Conservation (phyloP, 148 eudicot species). For the Cornus kousa region DNA sequence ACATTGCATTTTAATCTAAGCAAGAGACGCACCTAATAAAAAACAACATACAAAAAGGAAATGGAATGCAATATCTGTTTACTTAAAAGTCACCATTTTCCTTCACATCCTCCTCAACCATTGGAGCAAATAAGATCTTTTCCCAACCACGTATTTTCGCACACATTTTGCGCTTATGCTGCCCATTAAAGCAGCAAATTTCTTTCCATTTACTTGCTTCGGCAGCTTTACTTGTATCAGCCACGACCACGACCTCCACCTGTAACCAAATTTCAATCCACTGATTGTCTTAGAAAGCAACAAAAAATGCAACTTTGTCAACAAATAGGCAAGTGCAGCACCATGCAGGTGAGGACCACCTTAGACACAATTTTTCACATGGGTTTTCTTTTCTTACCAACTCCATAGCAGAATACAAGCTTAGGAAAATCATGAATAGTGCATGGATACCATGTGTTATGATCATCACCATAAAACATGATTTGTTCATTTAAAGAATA, state of each 20-base stretch:
- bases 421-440: no score
- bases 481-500: no score
- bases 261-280: background rate
- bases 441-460: no score
- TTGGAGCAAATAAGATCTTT: background rate
- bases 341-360: background rate
- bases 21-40: no score
- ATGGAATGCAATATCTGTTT: no score
- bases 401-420: background rate
- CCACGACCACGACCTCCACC: constrained; percentile 27
- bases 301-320: background rate
- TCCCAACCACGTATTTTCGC: background rate
- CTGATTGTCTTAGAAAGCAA: background rate
- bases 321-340: background rate
- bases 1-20: no score
- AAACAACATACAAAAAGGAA: no score
- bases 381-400: background rate
- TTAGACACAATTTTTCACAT: background rate
- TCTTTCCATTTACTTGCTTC: background rate
- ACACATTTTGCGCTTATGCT: constrained; percentile 1
- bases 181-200: background rate
- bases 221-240: background rate
- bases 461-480: no score
- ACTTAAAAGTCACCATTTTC: background rate
- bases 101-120: background rate